phyloP scores from a whole-genome alignment of 148 eudicot genomes.

The Tetragonia tetragonoides region DNA sequence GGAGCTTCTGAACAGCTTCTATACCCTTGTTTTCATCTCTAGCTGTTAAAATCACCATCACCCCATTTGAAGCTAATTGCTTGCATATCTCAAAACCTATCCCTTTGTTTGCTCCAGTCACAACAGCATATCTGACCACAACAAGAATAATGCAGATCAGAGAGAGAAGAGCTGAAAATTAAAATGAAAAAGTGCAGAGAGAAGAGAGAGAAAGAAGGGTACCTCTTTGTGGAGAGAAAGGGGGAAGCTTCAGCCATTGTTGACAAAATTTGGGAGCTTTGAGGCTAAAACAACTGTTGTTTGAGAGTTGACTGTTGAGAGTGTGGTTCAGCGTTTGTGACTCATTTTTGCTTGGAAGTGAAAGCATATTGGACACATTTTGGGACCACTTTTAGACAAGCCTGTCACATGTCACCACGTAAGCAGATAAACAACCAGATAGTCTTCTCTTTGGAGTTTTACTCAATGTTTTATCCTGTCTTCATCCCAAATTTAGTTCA shows the following conservation, averaged over 20 bases:
- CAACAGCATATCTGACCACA: constrained; percentile 37
- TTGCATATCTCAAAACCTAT: constrained; percentile 44
- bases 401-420: too few relatives aligned
- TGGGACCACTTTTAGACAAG: too few relatives aligned
- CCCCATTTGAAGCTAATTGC: constrained; percentile 44
- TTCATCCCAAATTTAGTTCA: too few relatives aligned
- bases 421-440: too few relatives aligned
- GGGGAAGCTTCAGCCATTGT: neutral
- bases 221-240: constrained; percentile 11
- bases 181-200: neutral
- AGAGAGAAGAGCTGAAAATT: too few relatives aligned
- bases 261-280: neutral
- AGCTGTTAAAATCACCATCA: constrained; percentile 37
- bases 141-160: neutral
- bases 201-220: neutral
- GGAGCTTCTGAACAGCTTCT: constrained; percentile 40
- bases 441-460: too few relatives aligned
- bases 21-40: constrained; percentile 46
- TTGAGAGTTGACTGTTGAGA: neutral
- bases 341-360: too few relatives aligned
- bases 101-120: constrained; percentile 57
- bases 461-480: too few relatives aligned
- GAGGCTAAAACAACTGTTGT: too few relatives aligned
- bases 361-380: too few relatives aligned
- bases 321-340: too few relatives aligned